Base-by-base conservation (phyloP, 805 yeast species). In the Metschnikowia dekortorum region DNA sequence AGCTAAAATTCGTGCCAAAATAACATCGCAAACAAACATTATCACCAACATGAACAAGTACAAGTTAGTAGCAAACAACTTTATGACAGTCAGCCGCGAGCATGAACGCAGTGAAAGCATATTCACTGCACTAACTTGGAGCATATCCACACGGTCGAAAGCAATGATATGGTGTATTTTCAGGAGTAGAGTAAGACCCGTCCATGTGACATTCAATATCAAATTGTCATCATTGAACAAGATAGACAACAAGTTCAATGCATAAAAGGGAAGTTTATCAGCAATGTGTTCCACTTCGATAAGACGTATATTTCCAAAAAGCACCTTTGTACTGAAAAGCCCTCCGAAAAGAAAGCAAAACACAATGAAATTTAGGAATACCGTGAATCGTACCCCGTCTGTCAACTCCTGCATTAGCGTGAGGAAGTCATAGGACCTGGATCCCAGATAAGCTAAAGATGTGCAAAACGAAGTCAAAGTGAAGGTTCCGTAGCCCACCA, bases 111-210 rank as follows among this genome's bases (percentile, higher is more conserved):
- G 51, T 2, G 56, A 49, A 7, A 64, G 48, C 34, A 58, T 61
- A 44, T 69, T 71, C 22, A 57, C 61, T 5, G 70, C 61, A 32
- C 53, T 57, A 54, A 67, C 61, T 30, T 65, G 66, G 13, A 67
- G 49, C 49, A 63, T 65, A 30, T 80, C 83, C 13, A 79, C 67
- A 26, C 87, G 62, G 49, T 81, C 84, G 36, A 71, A 68, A 41
- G 85, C 65, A 0, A 94, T 76, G 83, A 95, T 85, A 62, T 90
- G 96, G 70, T 86, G 82, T 1, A 85, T 82, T 61, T 84, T 85
- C 61, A 81, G 65, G 26, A 63, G 55, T 22, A 70, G 52, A 4
- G 68, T 53, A 28, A 66, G 48, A 10, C 69, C 67, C 13, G 69
- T 51, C 46, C 73, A 60, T 18, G 64, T 76, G 74, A 60, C 82